Conservation (phyloP, 148 eudicot species). For the Spergularia marina region DNA sequence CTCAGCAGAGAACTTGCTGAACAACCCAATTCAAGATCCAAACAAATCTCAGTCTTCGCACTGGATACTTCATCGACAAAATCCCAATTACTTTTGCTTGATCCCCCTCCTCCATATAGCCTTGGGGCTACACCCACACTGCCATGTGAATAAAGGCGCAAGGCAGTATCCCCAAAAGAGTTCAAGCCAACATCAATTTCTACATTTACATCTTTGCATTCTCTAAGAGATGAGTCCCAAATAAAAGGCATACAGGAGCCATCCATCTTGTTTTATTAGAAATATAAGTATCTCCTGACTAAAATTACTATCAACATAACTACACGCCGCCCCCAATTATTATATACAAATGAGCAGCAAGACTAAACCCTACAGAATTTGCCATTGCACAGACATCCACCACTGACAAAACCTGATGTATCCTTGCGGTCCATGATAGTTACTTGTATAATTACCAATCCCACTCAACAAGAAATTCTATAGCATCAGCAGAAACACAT, state of each 20-base stretch:
- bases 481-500: conserved; percentile 3
- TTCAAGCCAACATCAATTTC: conserved; percentile 23
- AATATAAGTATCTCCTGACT: conserved; percentile 22
- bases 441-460: conserved; percentile 1
- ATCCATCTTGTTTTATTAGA: conserved; percentile 23
- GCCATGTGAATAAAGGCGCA: conserved; percentile 21
- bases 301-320: conserved; percentile 9
- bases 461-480: conserved; percentile 20
- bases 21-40: conserved; percentile 41
- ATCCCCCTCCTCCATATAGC: conserved; percentile 19
- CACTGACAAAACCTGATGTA: conserved; percentile 81
- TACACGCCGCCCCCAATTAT: conserved; percentile 22
- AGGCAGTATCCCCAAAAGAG: conserved; percentile 20
- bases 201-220: conserved; percentile 11
- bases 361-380: background rate
- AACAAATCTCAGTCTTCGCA: conserved; percentile 34
- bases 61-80: conserved; percentile 15
- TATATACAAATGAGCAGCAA: conserved; percentile 23
- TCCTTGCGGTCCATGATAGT: conserved; percentile 63
- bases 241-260: conserved; percentile 6
- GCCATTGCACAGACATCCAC: conserved; percentile 29
- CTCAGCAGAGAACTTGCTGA: conserved; percentile 23
- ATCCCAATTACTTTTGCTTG: conserved; percentile 36
- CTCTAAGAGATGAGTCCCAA: conserved; percentile 15
- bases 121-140: conserved; percentile 24